Percentiles rank a stretch among this genome's conserved stretches.
Evolutionary conservation across 2,329 filamentous ascomycete genomes (phyloP).

Genomic region (Fusarium beomiforme): DNA sequence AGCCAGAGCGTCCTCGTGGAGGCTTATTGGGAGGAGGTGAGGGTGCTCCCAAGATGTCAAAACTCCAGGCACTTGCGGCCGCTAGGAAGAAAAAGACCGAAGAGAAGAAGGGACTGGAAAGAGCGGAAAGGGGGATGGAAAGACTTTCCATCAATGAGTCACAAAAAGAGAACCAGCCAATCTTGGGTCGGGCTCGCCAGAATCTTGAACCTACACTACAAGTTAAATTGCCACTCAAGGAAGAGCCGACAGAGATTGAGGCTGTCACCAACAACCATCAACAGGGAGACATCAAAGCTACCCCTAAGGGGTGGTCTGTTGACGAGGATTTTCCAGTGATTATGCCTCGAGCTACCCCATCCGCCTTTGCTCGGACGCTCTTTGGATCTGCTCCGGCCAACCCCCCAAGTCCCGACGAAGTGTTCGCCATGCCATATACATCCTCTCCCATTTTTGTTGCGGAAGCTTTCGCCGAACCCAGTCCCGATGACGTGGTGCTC

Average conservation of each 20-base stretch:
- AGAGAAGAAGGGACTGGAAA: constrained; percentile 59
- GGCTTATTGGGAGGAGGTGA: constrained; percentile 83
- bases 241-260: neutral
- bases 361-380: constrained; percentile 65
- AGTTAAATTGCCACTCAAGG: neutral
- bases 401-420: constrained; percentile 42
- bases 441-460: constrained; percentile 59
- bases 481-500: constrained; percentile 89
- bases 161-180: constrained; percentile 44
- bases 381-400: constrained; percentile 55
- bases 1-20: constrained; percentile 63
- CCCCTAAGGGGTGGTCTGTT: neutral
- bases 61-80: constrained; percentile 88
- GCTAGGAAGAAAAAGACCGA: constrained; percentile 85
- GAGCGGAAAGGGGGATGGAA: constrained; percentile 44
- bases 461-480: constrained; percentile 82
- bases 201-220: neutral
- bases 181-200: constrained; percentile 38
- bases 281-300: neutral
- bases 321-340: constrained; percentile 1
- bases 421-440: constrained; percentile 61
- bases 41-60: constrained; percentile 78
- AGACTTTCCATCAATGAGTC: constrained; percentile 47
- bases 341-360: constrained; percentile 51
- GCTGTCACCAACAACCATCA: neutral